Percentiles rank a stretch among this genome's conserved stretches.
Evolutionary conservation across 2,329 filamentous ascomycete genomes (phyloP).

Genomic region (Alternaria triticimaculans): DNA sequence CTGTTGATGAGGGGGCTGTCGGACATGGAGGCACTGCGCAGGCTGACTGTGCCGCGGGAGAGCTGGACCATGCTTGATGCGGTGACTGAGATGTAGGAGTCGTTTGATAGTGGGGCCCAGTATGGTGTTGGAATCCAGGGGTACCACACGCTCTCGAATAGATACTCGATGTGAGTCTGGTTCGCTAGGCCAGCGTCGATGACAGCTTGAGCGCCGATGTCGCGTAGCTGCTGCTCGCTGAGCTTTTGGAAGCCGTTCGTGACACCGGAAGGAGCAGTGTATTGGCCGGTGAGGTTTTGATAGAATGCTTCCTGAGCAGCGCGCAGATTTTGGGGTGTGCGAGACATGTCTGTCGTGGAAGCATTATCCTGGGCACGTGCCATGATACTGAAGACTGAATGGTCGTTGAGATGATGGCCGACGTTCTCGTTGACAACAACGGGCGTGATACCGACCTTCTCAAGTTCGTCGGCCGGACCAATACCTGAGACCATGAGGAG

Average conservation of each 20-base stretch:
- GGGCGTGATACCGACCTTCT: constrained; percentile 29
- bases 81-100: constrained; percentile 45
- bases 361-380: constrained; percentile 27
- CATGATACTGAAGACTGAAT: constrained; percentile 37
- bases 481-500: constrained; percentile 50
- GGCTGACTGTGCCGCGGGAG: constrained; percentile 47
- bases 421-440: constrained; percentile 42
- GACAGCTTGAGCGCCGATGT: constrained; percentile 24
- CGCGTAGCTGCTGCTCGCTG: constrained; percentile 22
- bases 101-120: constrained; percentile 41
- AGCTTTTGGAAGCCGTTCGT: constrained; percentile 41
- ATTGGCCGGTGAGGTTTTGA: constrained; percentile 36
- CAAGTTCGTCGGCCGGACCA: constrained; percentile 34
- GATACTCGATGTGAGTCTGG: constrained; percentile 38
- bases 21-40: constrained; percentile 35
- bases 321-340: constrained; percentile 29
- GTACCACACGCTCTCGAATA: constrained; percentile 34
- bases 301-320: constrained; percentile 35
- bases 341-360: constrained; percentile 33
- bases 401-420: constrained; percentile 35
- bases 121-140: constrained; percentile 34
- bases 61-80: constrained; percentile 33
- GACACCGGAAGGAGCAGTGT: constrained; percentile 40
- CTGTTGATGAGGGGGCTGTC: constrained; percentile 46
- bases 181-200: constrained; percentile 28